These are phyloP conservation scores for Aegilops bicornis DNA, from an alignment of 176 grass and related monocot species.

Conservation along the genomic window DNA sequence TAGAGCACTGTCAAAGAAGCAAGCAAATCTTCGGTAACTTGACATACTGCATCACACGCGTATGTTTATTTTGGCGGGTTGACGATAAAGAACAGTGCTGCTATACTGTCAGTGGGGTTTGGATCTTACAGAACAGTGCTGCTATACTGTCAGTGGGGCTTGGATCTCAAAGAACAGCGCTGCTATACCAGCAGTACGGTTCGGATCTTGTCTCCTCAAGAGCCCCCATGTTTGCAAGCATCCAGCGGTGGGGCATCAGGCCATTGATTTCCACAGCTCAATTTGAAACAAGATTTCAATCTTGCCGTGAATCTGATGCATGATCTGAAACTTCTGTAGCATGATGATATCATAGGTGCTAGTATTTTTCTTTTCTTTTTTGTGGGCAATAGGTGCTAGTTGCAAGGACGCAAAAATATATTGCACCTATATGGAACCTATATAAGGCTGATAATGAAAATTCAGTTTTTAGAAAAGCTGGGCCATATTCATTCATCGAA, in stretches of 20 bases:
- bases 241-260: background rate
- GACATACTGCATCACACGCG: no score
- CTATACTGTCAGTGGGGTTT: conserved; percentile 5
- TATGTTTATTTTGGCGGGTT: background rate
- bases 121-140: background rate
- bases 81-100: background rate
- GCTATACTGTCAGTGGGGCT: background rate
- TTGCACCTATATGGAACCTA: no score
- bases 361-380: no score
- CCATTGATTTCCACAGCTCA: background rate
- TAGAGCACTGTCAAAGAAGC: background rate
- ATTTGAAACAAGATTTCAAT: background rate
- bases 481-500: background rate
- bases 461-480: background rate
- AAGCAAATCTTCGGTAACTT: background rate
- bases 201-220: background rate
- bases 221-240: background rate
- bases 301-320: no score
- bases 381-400: no score
- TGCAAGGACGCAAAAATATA: background rate
- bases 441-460: background rate
- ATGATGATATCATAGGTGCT: background rate
- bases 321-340: background rate
- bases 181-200: background rate
- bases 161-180: background rate